A percentile compares a stretch with the other conserved stretches of the same genome.
These are phyloP conservation scores for Byssoonygena ceratinophila DNA, from an alignment of 2,329 filamentous ascomycete genomes.

Conservation along the genomic window DNA sequence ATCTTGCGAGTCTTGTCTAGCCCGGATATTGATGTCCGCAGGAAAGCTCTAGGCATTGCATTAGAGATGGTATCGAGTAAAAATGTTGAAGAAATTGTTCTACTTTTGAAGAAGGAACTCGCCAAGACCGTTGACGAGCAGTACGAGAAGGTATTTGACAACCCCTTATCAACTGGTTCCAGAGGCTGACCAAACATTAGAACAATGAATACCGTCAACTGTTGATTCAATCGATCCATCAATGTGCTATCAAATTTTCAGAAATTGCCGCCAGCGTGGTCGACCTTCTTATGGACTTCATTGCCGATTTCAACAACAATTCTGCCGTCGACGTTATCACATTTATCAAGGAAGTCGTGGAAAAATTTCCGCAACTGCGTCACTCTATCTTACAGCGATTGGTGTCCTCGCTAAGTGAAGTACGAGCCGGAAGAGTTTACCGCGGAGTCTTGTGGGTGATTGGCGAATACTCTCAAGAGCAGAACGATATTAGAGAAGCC, in stretches of 20 bases:
- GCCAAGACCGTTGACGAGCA: conserved; percentile 96
- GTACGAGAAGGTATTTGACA: conserved; percentile 64
- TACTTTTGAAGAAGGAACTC: conserved; percentile 93
- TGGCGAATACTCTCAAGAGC: conserved; percentile 89
- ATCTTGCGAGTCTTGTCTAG: conserved; percentile 89
- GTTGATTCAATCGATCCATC: conserved; percentile 92
- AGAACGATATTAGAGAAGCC: conserved; percentile 86
- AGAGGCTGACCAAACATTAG: conserved; percentile 25
- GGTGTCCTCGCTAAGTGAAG: conserved; percentile 81
- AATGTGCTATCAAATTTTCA: conserved; percentile 97
- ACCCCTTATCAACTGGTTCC: not conserved
- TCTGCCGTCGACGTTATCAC: conserved; percentile 96
- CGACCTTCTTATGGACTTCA: conserved; percentile 96
- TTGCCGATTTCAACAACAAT: conserved; percentile 93
- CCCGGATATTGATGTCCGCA: conserved; percentile 88
- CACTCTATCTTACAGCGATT: conserved; percentile 78
- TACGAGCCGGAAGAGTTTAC: conserved; percentile 94
- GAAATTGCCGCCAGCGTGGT: conserved; percentile 96
- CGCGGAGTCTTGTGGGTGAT: conserved; percentile 95
- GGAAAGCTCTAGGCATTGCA: conserved; percentile 79
- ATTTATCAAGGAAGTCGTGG: conserved; percentile 97
- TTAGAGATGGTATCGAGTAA: conserved; percentile 98
- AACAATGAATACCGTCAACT: conserved; percentile 90
- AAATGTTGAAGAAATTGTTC: conserved; percentile 94
- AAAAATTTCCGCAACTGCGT: conserved; percentile 88